Base-by-base conservation (phyloP, 345 rosid genomes). In the Euphorbia tirucalli region DNA sequence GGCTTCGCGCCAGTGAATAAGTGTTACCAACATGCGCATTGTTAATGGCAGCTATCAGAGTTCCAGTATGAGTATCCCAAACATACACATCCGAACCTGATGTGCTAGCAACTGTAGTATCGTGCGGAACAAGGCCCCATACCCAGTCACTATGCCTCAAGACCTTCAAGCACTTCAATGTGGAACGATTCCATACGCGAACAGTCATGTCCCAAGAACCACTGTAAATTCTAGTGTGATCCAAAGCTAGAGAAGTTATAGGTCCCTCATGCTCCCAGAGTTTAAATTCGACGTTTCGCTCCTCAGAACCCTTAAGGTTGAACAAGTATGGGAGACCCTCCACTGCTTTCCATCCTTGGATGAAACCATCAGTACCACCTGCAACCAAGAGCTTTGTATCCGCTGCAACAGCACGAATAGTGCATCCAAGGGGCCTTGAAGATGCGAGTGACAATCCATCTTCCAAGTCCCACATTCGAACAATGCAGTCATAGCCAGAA, bases 121-220 rank as follows among this genome's bases (percentile, higher is more conserved):
- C 89, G 61, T 85, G 96, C 14, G 97, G 96, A 18, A 70, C 92
- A 73, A 94, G 85, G 61, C 85, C 81, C 93, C 93, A 94, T 66
- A 94, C 90, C 97, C 97, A 94, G 76, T 94, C 98, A 78, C 86
- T 71, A 68, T 94, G 97, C 81, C 90, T 87, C 85, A 94, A 81
- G 49, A 87, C 80, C 74, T 83, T 84, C 50, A 76, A 55, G 79
- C 96, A 94, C 65, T 86, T 86, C 75, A 90, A 71, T 1, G 87
- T 88, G 22, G 89, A 67, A 11, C 95, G 90, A 72, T 92, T 90
- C 98, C 98, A 92, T 48, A 94, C 65, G 52, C 97, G 87, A 72
- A 92, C 92, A 46, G 97, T 82, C 98, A 90, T 88, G 79, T 94
- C 98, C 98, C 97, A 94, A 4, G 98, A 92, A 65, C 97, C 93